phyloP scores from a whole-genome alignment of 225 moss, liverwort and hornwort genomes.

The Asterella californica region DNA sequence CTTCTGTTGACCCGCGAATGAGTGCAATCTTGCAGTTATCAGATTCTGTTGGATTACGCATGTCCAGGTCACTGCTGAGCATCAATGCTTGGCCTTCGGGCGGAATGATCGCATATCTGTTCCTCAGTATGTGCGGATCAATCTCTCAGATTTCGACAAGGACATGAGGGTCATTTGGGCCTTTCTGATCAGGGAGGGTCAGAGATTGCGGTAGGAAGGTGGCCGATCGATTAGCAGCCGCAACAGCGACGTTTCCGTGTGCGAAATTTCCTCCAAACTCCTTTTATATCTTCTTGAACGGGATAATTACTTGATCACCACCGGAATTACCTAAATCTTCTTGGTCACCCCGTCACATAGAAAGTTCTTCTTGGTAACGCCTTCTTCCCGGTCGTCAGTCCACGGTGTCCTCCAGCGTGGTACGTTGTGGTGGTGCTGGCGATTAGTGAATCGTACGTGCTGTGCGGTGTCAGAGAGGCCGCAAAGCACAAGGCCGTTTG shows the following conservation, averaged over 20 bases:
- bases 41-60: background rate
- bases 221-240: background rate
- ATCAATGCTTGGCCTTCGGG: background rate
- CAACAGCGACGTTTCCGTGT: no score
- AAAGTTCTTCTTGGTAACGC: no score
- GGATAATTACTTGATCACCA: background rate
- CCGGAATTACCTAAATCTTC: no score
- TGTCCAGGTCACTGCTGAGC: background rate
- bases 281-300: background rate
- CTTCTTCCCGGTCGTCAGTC: no score
- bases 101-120: background rate
- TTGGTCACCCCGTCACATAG: no score
- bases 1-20: background rate
- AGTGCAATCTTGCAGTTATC: background rate
- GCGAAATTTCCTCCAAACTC: background rate
- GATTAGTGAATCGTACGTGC: no score
- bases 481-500: no score
- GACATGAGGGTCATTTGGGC: background rate
- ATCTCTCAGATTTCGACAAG: background rate
- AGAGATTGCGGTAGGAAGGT: background rate
- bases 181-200: no score
- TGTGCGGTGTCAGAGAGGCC: no score
- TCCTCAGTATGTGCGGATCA: no score
- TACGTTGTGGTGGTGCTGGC: no score
- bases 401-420: no score